Evolutionary conservation across 495 filamentous ascomycete species (phyloP), one percentile per base, ranked within the genome.

Genomic region (Saxophila tyrrhenica): DNA sequence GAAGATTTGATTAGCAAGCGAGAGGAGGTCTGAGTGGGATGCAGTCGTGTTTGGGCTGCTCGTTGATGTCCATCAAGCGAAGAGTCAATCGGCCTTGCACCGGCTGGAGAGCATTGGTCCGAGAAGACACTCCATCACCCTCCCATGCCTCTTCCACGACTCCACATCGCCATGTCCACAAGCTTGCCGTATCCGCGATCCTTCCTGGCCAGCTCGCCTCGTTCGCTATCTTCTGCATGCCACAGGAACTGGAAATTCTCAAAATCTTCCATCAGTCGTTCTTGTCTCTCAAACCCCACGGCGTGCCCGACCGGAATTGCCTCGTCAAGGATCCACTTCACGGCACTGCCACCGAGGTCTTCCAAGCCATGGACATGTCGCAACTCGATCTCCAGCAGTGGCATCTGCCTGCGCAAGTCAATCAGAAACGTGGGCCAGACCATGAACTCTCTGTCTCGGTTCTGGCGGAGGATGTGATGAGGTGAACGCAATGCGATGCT

Each of bases 121-220:
- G n/a, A n/a, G n/a, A n/a, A n/a, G n/a, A n/a, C n/a, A n/a, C n/a
- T n/a, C n/a, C n/a, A n/a, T n/a, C n/a, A n/a, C n/a, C n/a, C n/a
- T n/a, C n/a, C n/a, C n/a, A n/a, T n/a, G n/a, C n/a, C n/a, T n/a
- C n/a, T 35, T 50, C 50, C 52, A 19, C 56, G 56, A 50, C 41
- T 58, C 39, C 50, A 42, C 50, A 58, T 54, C 17, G 56, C 56
- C 44, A 20, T 20, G 35, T 58, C 56, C 20, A 58, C 56, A 41
- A 57, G 39, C 45, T 48, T 25, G 9, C 45, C 45, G 24, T 25
- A 3, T 9, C 9, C 45, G 21, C 45, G 29, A 13, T 35, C 7
- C 13, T 35, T 35, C 29, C 13, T 35, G 13, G 29, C 29, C 29
- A 35, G 13, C 29, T 35, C 29, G 29, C 29, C 29, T 7, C 29